A percentile compares a stretch with the other conserved stretches of the same genome.
phyloP scores from a whole-genome alignment of 1,284 basidiomycete species.

The Erythrobasidium hasegawianum region DNA sequence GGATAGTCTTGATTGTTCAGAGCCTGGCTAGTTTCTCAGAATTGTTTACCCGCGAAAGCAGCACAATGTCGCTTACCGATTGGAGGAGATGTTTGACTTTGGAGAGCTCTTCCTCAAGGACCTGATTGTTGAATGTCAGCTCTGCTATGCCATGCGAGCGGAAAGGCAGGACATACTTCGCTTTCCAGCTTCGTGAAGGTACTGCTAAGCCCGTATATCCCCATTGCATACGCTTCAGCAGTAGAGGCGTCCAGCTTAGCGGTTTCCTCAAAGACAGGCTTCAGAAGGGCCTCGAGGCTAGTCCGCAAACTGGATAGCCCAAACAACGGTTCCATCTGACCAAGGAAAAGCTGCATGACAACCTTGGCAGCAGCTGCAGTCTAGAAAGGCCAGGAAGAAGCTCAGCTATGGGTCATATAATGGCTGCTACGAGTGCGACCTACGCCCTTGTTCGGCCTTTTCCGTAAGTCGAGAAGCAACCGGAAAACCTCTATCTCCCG shows the following conservation, averaged over 20 bases:
- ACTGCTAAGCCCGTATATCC: not conserved
- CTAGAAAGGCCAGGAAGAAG: conserved; percentile 4
- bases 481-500: conserved; percentile 27
- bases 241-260: not conserved
- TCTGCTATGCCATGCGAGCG: not conserved
- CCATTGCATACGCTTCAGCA: conserved; percentile 1
- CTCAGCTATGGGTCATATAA: too few relatives aligned
- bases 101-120: conserved; percentile 40
- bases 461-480: conserved; percentile 18
- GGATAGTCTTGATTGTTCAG: conserved; percentile 34
- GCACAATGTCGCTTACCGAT: conserved; percentile 28
- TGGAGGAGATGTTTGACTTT: conserved; percentile 34
- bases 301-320: conserved; percentile 24
- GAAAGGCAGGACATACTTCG: conserved; percentile 8
- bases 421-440: too few relatives aligned
- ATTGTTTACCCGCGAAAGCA: too few relatives aligned
- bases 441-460: conserved; percentile 4
- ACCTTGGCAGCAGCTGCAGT: conserved; percentile 10
- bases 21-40: conserved; percentile 34
- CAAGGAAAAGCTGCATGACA: conserved; percentile 19
- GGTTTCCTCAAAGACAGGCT: not conserved
- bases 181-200: not conserved
- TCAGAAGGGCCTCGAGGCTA: conserved; percentile 12
- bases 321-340: conserved; percentile 31
- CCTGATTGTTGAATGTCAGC: conserved; percentile 20